Base-by-base conservation (phyloP, 179 eudicot species). In the Silene coronaria region DNA sequence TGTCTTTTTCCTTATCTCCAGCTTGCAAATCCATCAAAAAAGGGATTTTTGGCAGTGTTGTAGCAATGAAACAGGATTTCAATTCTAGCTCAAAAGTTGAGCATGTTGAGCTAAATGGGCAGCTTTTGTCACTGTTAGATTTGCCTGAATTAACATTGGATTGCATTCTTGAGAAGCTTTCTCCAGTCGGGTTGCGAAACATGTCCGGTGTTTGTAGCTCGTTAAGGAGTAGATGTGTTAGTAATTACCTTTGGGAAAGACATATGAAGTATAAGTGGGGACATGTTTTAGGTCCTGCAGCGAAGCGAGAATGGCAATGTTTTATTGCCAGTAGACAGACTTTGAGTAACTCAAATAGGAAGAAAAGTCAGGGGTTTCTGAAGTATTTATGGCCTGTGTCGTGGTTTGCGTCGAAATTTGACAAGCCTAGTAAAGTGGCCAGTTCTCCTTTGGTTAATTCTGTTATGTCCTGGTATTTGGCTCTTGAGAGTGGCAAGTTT, bases 231-330 rank as follows among this genome's bases (percentile, higher is more conserved):
- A 89, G 85, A 70, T 93, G 98, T 74, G 73, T 67, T 28, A 87
- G 96, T 85, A 90, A 96, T 69, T 88, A 88, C 72, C 83, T 96
- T 30, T 96, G 99, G 99, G 85, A 89, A 48, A 86, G 78, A 71
- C 97, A 93, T 67, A 81, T 93, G 92, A 82, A 84, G 63, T 83
- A 78, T 73, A 96, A 93, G 87, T 96, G 99, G 99, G 97, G 88
- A 4, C 73, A 71, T 22, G 66, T 96, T 82, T 55, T 91, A 14
- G 91, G 99, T 27, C 82, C 87, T 0, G 87, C 90, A 11, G 96
- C 98, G 0, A 74, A 81, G 70, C 82, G 87, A n/a, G 85, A 91
- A 55, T 93, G 99, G 98, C 87, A 89, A 71, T 84, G 87, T 85
- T 84, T 87, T 69, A 67, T 85, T 42, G 85, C 87, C 28, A 80